phyloP scores from a whole-genome alignment of 306 rosid genomes.

The Glycine soja region DNA sequence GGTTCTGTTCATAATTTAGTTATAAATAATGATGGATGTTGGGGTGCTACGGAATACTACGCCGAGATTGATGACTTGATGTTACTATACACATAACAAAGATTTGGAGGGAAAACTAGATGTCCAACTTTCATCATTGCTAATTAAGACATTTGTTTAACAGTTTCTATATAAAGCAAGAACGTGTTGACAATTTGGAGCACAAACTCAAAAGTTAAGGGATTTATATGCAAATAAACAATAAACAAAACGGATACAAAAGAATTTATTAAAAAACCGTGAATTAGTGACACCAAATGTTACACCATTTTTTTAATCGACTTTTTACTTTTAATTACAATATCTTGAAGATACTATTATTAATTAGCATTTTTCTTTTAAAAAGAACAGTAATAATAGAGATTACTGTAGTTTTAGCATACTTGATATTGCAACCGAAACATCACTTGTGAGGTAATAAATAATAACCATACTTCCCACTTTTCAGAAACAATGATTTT shows the following conservation, averaged over 20 bases:
- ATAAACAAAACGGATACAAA: not conserved
- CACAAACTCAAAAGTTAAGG: not conserved
- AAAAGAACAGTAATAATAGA: not conserved
- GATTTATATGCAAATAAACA: not conserved
- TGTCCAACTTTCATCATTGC: constrained; percentile 46
- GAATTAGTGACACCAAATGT: not conserved
- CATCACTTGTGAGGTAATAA: not conserved
- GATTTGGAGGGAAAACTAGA: constrained; percentile 9
- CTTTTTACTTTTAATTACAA: not conserved
- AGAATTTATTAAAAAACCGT: not conserved
- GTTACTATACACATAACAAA: not conserved
- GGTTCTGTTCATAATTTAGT: constrained; percentile 15
- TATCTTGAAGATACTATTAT: not conserved
- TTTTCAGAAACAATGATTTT: not conserved
- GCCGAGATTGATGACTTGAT: constrained; percentile 30
- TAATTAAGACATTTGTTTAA: constrained; percentile 38
- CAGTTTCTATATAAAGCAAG: constrained; percentile 43
- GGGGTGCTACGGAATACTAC: not conserved
- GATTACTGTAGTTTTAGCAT: not conserved
- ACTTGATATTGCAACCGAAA: not conserved
- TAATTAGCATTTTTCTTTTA: not conserved
- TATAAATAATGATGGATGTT: constrained; percentile 41
- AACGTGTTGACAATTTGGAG: constrained; percentile 25
- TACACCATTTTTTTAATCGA: not conserved
- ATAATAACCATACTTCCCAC: not conserved